Evolutionary conservation across 225 moss, liverwort and hornwort genomes (phyloP).

Genomic region (Climacium dendroides): DNA sequence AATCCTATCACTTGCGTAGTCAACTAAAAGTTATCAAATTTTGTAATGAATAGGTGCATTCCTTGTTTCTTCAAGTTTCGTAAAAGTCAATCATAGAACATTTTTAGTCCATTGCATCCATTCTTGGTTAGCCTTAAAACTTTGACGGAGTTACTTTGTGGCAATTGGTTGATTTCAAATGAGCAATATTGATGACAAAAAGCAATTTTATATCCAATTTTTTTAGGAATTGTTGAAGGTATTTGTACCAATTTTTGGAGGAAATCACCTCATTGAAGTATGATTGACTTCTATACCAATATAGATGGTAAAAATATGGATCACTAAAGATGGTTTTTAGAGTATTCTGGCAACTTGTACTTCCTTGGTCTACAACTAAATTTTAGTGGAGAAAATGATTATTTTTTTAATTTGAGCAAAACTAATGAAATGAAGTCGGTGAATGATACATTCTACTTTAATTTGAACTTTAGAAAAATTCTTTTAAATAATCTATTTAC

Average conservation of each 20-base stretch:
- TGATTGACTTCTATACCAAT: neutral
- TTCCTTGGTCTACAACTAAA: neutral
- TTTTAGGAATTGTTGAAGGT: neutral
- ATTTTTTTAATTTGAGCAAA: neutral
- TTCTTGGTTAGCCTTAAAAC: neutral
- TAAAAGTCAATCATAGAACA: neutral
- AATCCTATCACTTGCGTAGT: no score
- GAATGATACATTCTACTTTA: rapidly evolving
- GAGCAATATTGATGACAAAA: neutral
- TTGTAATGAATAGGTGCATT: neutral
- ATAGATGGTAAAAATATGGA: neutral
- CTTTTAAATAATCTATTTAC: neutral
- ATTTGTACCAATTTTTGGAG: rapidly evolving
- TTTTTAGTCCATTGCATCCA: neutral
- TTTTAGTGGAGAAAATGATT: neutral
- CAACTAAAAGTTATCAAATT: neutral
- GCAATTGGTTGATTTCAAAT: neutral
- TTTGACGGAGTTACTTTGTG: rapidly evolving
- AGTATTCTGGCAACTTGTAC: neutral
- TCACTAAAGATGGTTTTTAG: neutral
- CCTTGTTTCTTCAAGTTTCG: rapidly evolving
- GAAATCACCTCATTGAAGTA: neutral
- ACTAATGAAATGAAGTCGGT: neutral
- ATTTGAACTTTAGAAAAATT: neutral
- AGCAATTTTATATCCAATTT: neutral